A percentile compares a stretch with the other conserved stretches of the same genome.
These are phyloP conservation scores for Deinandra increscens DNA, from an alignment of 129 eudicot species.

Conservation along the genomic window DNA sequence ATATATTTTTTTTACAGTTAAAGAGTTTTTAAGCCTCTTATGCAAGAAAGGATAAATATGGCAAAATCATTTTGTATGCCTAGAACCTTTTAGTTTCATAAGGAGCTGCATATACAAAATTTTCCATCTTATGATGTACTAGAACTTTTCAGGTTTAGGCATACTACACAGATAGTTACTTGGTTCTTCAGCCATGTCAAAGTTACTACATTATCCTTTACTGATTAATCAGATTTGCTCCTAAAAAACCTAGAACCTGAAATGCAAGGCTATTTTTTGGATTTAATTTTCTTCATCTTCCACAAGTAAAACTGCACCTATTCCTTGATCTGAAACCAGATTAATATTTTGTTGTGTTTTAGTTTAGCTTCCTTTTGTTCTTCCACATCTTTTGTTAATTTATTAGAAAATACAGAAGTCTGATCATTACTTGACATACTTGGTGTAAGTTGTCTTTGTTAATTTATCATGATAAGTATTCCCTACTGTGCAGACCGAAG, in stretches of 20 bases:
- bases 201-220: not conserved
- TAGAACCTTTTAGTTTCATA: not conserved
- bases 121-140: not conserved
- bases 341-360: not conserved
- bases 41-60: not conserved
- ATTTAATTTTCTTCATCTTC: not conserved
- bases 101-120: not conserved
- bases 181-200: not conserved
- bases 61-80: not conserved
- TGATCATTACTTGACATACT: not conserved
- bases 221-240: not conserved
- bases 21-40: not conserved
- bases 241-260: not conserved
- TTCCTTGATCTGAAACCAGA: not conserved
- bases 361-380: not conserved
- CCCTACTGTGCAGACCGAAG: conserved; percentile 68
- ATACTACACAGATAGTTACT: not conserved
- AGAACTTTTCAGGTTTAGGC: not conserved
- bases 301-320: not conserved
- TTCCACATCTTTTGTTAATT: not conserved
- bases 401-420: not conserved
- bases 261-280: not conserved
- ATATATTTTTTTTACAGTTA: not conserved
- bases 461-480: conserved; percentile 14
- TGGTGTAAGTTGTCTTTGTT: not conserved